Evolutionary conservation across 768 basidiomycete genomes (phyloP).

Genomic region (Erythrobasidium yunnanense): DNA sequence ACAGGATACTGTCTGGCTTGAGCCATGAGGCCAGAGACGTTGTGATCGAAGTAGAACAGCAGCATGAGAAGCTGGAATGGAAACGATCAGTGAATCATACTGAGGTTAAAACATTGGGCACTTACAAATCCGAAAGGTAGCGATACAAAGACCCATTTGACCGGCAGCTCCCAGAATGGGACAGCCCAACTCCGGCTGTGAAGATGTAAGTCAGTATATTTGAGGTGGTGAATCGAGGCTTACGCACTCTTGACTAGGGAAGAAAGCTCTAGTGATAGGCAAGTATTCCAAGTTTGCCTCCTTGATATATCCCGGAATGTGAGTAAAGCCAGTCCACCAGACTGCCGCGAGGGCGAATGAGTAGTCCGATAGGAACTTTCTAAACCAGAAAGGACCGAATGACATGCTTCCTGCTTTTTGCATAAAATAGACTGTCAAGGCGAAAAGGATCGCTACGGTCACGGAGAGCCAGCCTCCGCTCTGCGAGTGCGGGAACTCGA

Average conservation of each 20-base stretch:
- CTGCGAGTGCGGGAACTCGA: slow-evolving; percentile 32
- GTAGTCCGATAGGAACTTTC: slow-evolving; percentile 38
- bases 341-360: slow-evolving; percentile 36
- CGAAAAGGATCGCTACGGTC: slow-evolving; percentile 38
- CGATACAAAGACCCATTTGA: slow-evolving; percentile 78
- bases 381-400: slow-evolving; percentile 37
- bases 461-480: slow-evolving; percentile 37
- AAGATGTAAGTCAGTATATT: neutral
- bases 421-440: slow-evolving; percentile 37
- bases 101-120: no score
- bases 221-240: neutral
- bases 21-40: slow-evolving; percentile 59
- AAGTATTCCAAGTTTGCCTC: slow-evolving; percentile 28
- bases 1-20: slow-evolving; percentile 81
- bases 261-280: slow-evolving; percentile 30
- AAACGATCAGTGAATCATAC: no score
- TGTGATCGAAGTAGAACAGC: slow-evolving; percentile 79
- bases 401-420: slow-evolving; percentile 29
- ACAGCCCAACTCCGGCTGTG: slow-evolving; percentile 62
- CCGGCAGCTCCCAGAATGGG: slow-evolving; percentile 73
- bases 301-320: slow-evolving; percentile 36
- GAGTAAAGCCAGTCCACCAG: slow-evolving; percentile 37
- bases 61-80: slow-evolving; percentile 56
- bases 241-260: slow-evolving; percentile 21
- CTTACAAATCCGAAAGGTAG: slow-evolving; percentile 66